These are phyloP conservation scores for Apiospora arundinis DNA, from an alignment of 2,329 filamentous ascomycete species.

Conservation along the genomic window DNA sequence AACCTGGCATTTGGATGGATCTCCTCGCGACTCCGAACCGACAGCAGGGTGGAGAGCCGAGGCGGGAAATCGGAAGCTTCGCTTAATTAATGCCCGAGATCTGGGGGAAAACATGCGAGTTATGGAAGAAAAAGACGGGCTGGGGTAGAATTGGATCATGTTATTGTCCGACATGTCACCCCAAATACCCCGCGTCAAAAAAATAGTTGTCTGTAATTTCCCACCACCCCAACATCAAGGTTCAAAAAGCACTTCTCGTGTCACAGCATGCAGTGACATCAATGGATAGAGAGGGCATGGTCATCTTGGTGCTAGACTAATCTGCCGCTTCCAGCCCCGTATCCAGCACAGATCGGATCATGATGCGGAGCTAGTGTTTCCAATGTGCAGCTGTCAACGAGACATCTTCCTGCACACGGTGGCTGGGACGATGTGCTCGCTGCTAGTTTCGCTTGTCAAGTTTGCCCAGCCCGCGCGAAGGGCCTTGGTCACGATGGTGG, in stretches of 20 bases:
- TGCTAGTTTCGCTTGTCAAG: too few species aligned
- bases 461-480: too few species aligned
- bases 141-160: not conserved
- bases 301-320: too few species aligned
- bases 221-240: not conserved
- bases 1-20: not conserved
- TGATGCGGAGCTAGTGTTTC: too few species aligned
- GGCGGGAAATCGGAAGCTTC: not conserved
- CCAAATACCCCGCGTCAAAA: not conserved
- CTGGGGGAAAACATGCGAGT: not conserved
- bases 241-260: not conserved
- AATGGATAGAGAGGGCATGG: too few species aligned
- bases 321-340: too few species aligned
- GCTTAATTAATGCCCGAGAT: slow-evolving; percentile 17
- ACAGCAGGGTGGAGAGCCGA: not conserved
- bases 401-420: too few species aligned
- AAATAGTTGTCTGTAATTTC: not conserved
- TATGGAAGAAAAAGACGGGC: not conserved
- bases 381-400: too few species aligned
- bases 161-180: not conserved
- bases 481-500: not conserved
- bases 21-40: slow-evolving; percentile 1
- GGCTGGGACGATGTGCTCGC: too few species aligned
- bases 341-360: too few species aligned
- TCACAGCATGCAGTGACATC: too few species aligned